These are phyloP conservation scores for Coemansia sp. DNA, from an alignment of 192 early-diverging fungal species.

Conservation along the genomic window DNA sequence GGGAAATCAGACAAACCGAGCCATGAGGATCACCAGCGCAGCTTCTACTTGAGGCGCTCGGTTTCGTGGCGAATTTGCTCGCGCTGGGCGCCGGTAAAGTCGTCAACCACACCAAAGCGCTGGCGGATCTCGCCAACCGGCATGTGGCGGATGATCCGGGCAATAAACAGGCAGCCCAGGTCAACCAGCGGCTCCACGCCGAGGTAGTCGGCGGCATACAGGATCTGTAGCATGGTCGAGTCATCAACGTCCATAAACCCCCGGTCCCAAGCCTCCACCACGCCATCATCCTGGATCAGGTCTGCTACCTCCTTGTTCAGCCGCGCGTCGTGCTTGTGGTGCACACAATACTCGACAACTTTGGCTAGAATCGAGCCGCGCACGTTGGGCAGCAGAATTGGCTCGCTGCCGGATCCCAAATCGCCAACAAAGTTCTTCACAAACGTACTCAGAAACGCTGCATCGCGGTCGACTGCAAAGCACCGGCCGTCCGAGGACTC, in stretches of 20 bases:
- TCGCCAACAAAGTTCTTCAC: constrained; percentile 75
- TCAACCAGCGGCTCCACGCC: constrained; percentile 92
- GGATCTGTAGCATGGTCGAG: constrained; percentile 64
- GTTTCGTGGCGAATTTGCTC: constrained; percentile 81
- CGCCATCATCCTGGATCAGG: constrained; percentile 52
- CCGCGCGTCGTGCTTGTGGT: constrained; percentile 68
- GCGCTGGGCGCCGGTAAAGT: constrained; percentile 93
- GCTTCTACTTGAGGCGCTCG: constrained; percentile 45
- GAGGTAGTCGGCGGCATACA: constrained; percentile 78
- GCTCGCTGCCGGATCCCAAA: constrained; percentile 54
- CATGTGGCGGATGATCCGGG: constrained; percentile 92
- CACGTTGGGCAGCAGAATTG: constrained; percentile 71
- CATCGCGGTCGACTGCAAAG: constrained; percentile 58
- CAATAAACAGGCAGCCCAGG: constrained; percentile 88
- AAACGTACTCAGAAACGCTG: constrained; percentile 63
- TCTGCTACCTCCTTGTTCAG: constrained; percentile 15
- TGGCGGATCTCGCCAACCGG: constrained; percentile 81
- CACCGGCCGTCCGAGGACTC: constrained; percentile 59
- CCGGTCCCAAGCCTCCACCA: constrained; percentile 73
- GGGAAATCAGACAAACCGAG: too few species aligned
- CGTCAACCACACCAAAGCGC: constrained; percentile 89
- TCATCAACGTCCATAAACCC: constrained; percentile 66
- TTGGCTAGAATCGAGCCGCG: constrained; percentile 59
- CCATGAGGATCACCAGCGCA: too few species aligned
- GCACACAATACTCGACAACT: constrained; percentile 72